Evolutionary conservation across 164 flowering plant genomes (phyloP).

Genomic region (Brasenia schreberi): DNA sequence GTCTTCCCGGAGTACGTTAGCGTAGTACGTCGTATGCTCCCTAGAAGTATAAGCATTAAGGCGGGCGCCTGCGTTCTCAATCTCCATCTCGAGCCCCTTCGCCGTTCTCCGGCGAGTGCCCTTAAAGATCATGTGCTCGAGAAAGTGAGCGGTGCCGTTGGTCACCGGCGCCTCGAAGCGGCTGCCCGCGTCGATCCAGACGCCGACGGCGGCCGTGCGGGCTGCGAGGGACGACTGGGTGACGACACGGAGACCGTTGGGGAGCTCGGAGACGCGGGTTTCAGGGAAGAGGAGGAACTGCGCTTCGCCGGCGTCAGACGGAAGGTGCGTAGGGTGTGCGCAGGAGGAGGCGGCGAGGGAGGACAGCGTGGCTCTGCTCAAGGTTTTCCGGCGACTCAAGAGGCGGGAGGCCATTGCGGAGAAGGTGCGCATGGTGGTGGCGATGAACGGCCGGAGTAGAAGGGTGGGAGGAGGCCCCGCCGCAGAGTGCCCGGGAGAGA

Average conservation of each 20-base stretch:
- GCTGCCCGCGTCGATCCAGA: constrained; percentile 89
- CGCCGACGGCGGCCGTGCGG: constrained; percentile 68
- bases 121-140: constrained; percentile 84
- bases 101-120: constrained; percentile 51
- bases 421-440: background rate
- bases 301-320: background rate
- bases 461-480: no score
- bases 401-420: background rate
- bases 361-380: background rate
- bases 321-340: constrained; percentile 1
- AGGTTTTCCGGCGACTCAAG: background rate
- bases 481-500: no score
- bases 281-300: constrained; percentile 8
- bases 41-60: constrained; percentile 80
- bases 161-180: constrained; percentile 63
- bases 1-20: constrained; percentile 55
- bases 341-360: constrained; percentile 3
- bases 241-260: constrained; percentile 64
- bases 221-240: constrained; percentile 47
- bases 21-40: constrained; percentile 82
- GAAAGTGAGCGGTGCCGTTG: constrained; percentile 82
- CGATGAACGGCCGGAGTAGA: no score
- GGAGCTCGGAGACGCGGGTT: constrained; percentile 50
- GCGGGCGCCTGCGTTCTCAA: constrained; percentile 85
- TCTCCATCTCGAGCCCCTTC: constrained; percentile 60